Percentiles rank a stretch among this genome's conserved stretches.
These are phyloP conservation scores for Plasmodium yoelii DNA, from an alignment of 169 alveolate genomes.

Conservation along the genomic window DNA sequence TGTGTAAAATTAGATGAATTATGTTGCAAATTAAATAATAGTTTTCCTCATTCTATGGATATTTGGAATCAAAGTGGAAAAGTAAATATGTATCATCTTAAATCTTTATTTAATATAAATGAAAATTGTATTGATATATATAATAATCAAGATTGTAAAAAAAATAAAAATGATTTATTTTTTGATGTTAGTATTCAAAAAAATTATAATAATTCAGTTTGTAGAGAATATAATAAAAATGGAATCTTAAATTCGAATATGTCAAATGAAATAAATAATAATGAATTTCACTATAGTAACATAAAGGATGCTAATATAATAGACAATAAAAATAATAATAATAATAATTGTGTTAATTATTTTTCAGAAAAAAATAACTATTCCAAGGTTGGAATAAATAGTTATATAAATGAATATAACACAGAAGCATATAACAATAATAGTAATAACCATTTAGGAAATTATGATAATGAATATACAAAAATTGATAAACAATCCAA, in stretches of 20 bases:
- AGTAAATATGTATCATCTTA: constrained; percentile 12
- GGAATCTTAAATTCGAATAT: too few relatives aligned
- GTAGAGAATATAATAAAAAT: not conserved
- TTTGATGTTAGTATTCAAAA: not conserved
- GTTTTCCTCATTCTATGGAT: constrained; percentile 79
- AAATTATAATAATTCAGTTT: not conserved
- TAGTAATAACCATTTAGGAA: not conserved
- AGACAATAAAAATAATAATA: too few relatives aligned
- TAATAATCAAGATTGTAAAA: constrained; percentile 10
- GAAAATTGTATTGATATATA: not conserved
- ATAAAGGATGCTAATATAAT: too few relatives aligned
- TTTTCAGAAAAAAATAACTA: not conserved
- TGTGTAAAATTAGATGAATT: constrained; percentile 79
- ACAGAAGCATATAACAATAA: not conserved
- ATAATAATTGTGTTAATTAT: too few relatives aligned
- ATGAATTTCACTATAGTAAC: too few relatives aligned
- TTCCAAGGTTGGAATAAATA: not conserved
- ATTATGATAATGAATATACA: not conserved
- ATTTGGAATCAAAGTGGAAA: constrained; percentile 75
- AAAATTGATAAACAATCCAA: too few relatives aligned
- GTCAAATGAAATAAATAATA: too few relatives aligned
- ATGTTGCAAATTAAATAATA: constrained; percentile 69
- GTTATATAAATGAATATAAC: not conserved
- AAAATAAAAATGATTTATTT: not conserved
- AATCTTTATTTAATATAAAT: constrained; percentile 27